Conservation (phyloP, 2,329 filamentous ascomycete species). For the Ophiobolus disseminans region DNA sequence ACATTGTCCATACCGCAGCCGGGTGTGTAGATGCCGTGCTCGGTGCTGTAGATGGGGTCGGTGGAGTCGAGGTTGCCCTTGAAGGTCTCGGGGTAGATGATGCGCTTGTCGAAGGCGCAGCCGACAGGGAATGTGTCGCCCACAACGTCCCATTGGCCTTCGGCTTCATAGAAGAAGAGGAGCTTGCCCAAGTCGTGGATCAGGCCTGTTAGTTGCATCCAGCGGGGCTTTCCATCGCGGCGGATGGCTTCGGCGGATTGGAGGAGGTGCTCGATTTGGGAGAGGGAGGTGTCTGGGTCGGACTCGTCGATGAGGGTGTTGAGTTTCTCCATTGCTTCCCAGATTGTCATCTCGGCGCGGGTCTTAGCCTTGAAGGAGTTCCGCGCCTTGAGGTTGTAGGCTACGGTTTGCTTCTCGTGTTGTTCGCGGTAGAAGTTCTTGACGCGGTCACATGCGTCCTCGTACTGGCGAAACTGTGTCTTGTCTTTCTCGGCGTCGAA, state of each 20-base stretch:
- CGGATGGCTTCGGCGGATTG: slow-evolving; percentile 90
- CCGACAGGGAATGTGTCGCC: slow-evolving; percentile 85
- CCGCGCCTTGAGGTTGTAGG: slow-evolving; percentile 84
- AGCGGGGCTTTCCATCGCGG: slow-evolving; percentile 79
- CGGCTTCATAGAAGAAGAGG: slow-evolving; percentile 79
- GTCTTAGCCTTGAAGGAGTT: slow-evolving; percentile 71
- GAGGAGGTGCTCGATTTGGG: slow-evolving; percentile 87
- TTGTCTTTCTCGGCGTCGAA: slow-evolving; percentile 82
- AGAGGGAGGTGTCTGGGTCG: slow-evolving; percentile 86
- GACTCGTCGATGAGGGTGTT: slow-evolving; percentile 90
- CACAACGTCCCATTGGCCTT: slow-evolving; percentile 92
- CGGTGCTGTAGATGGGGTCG: slow-evolving; percentile 75
- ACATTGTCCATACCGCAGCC: slow-evolving; percentile 85
- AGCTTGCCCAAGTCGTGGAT: slow-evolving; percentile 84
- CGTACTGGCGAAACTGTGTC: slow-evolving; percentile 80
- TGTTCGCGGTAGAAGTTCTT: slow-evolving; percentile 84
- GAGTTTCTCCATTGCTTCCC: slow-evolving; percentile 92
- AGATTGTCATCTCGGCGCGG: slow-evolving; percentile 80
- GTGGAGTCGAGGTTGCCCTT: slow-evolving; percentile 74
- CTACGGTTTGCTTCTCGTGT: slow-evolving; percentile 75
- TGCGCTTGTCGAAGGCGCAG: slow-evolving; percentile 74
- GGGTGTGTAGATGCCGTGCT: slow-evolving; percentile 79
- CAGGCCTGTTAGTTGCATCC: slow-evolving; percentile 80
- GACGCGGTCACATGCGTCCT: slow-evolving; percentile 81
- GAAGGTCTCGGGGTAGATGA: slow-evolving; percentile 84